Percentiles rank a stretch among this genome's conserved stretches.
Evolutionary conservation across 2,329 filamentous ascomycete species (phyloP).

Genomic region (Cercospora zeae-maydis): DNA sequence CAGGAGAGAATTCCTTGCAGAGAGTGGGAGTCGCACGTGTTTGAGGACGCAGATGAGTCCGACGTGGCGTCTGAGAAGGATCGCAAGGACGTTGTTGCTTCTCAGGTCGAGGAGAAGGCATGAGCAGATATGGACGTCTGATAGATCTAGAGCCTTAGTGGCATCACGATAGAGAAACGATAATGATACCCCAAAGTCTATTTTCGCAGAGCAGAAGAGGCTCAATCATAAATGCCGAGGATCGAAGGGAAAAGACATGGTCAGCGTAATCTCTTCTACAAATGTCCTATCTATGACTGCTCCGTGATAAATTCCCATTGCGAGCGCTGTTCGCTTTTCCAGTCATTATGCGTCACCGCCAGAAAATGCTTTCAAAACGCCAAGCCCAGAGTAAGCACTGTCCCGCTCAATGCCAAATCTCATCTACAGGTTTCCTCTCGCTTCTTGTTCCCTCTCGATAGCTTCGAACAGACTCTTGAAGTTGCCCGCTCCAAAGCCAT

Average conservation of each 20-base stretch:
- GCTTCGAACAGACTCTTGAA: constrained; percentile 95
- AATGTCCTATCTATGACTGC: not conserved
- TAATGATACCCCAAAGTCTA: not conserved
- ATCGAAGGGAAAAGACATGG: not conserved
- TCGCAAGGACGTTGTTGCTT: constrained; percentile 6
- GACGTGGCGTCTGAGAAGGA: constrained; percentile 13
- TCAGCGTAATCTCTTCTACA: not conserved
- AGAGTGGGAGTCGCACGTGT: constrained; percentile 22
- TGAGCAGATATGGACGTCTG: not conserved
- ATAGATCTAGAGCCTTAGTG: not conserved
- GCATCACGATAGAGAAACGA: not conserved
- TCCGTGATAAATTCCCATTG: not conserved
- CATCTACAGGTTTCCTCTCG: constrained; percentile 68
- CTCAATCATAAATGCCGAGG: not conserved
- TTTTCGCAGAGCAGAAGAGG: not conserved
- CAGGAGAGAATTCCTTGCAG: constrained; percentile 33
- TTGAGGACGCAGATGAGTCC: constrained; percentile 12
- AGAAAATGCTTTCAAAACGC: not conserved
- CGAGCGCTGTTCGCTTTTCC: not conserved
- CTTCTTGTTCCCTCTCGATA: constrained; percentile 86
- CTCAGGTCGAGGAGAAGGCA: constrained; percentile 10
- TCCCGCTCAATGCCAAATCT: not conserved
- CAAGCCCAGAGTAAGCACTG: not conserved
- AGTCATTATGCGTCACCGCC: too few species aligned
- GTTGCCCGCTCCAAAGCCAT: constrained; percentile 90